Evolutionary conservation across 2,329 filamentous ascomycete species (phyloP), one percentile per base, ranked within the genome.

Genomic region (Parasarocladium wereldwijsianum): DNA sequence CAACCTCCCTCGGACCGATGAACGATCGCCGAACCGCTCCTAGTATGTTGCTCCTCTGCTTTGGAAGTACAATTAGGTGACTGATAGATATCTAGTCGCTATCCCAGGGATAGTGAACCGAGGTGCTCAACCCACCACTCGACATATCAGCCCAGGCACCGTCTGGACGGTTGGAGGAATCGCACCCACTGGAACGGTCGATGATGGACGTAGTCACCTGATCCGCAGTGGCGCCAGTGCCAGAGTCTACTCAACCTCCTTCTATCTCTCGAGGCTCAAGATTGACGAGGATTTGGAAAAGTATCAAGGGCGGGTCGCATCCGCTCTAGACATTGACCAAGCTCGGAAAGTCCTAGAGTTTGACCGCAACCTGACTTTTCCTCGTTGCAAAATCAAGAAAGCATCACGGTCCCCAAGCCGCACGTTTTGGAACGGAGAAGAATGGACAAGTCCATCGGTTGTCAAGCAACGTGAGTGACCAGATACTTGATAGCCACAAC

Each of bases 131-230:
- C n/a, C n/a, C n/a, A n/a, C n/a, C n/a, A n/a, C n/a, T n/a, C 49
- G 64, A 33, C 62, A 75, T 45, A 57, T 71, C 36, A 86, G 79
- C 47, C 55, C 63, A 36, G 77, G 79, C 3, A 66, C 75, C 8
- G 64, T 87, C 12, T 93, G 82, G 83, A 70, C 73, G 12, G 73
- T 90, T 8, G 80, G 82, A 16, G 78, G 80, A n/a, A 46, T 70
- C 8, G 66, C 70, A 29, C 67, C 70, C n/a, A 56, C 60, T 6
- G 55, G 62, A 11, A 65, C 65, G 9, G 57, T 76, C 13, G 58
- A 76, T 26, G 64, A 77, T 49, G 78, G 76, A 2, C 64, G 65
- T 34, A 76, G 75, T 16, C 66, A 67, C 16, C 53, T 76, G 29
- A 45, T 81, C n/a, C 70, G 68, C 31, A 80, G 74, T 44, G 70